These are phyloP conservation scores for Cladorrhinum sp. DNA, from an alignment of 2,329 filamentous ascomycete genomes.

Conservation along the genomic window DNA sequence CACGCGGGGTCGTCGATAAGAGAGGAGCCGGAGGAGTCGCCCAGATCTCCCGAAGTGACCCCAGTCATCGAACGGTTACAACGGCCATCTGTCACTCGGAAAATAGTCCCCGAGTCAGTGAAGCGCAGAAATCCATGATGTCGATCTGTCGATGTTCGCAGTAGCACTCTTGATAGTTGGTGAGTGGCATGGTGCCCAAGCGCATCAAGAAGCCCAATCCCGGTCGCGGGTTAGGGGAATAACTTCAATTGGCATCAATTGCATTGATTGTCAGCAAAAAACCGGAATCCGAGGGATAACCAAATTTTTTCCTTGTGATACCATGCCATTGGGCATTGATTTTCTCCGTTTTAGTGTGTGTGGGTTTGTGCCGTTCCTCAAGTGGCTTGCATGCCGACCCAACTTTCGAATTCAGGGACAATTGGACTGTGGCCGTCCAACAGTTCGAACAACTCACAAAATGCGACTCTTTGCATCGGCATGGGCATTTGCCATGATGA, in stretches of 20 bases:
- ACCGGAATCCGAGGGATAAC: not conserved
- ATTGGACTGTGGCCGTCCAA: not conserved
- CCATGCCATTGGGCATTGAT: slow-evolving; percentile 9
- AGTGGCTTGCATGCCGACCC: slow-evolving; percentile 4
- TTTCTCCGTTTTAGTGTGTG: not conserved
- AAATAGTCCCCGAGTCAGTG: not conserved
- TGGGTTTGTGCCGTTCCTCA: not conserved
- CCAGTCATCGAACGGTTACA: not conserved
- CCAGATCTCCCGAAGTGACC: not conserved
- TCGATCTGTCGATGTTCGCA: not conserved
- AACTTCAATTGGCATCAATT: not conserved
- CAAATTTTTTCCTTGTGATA: not conserved
- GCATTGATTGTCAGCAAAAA: not conserved
- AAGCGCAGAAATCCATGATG: not conserved
- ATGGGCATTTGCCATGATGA: not conserved
- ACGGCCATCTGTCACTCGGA: not conserved
- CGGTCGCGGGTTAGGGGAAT: not conserved
- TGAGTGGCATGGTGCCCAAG: not conserved
- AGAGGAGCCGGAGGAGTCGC: not conserved
- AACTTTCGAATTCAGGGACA: not conserved
- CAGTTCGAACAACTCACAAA: not conserved
- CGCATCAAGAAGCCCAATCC: not conserved
- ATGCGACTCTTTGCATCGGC: not conserved
- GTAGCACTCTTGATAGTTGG: not conserved
- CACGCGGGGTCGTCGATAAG: not conserved